Evolutionary conservation across 768 basidiomycete genomes (phyloP).

Genomic region (Tylopilus plumbeoviolaceoides): DNA sequence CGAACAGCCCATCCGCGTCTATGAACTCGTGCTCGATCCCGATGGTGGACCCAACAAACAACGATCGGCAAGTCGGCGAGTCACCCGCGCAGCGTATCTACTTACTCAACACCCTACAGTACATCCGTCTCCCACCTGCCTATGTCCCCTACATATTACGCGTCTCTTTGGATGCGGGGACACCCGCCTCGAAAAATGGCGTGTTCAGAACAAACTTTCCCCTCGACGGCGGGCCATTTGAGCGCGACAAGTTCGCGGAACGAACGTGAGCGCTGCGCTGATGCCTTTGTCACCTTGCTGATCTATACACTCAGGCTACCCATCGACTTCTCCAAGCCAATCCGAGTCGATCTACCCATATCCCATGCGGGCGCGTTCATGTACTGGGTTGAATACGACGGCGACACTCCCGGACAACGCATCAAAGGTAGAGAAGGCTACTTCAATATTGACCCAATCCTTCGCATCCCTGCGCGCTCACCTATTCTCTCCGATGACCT

Average conservation of each 20-base stretch:
- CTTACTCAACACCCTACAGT: constrained; percentile 46
- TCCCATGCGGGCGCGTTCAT: constrained; percentile 95
- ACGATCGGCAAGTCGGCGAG: constrained; percentile 59
- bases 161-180: constrained; percentile 88
- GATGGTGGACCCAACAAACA: constrained; percentile 90
- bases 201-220: constrained; percentile 97
- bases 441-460: constrained; percentile 93
- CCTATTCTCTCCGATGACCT: constrained; percentile 62
- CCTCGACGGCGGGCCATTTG: constrained; percentile 84
- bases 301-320: constrained; percentile 56
- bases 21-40: constrained; percentile 79
- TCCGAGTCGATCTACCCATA: constrained; percentile 93
- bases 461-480: constrained; percentile 69
- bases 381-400: constrained; percentile 92
- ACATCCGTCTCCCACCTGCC: constrained; percentile 93
- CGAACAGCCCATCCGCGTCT: constrained; percentile 73
- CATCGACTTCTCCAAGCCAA: constrained; percentile 81
- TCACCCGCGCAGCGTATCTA: constrained; percentile 1
- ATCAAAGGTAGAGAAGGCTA: constrained; percentile 85
- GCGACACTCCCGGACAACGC: constrained; percentile 51
- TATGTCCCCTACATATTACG: constrained; percentile 85
- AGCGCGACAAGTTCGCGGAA: constrained; percentile 68
- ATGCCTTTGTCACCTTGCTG: constrained; percentile 2
- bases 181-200: constrained; percentile 85
- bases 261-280: constrained; percentile 52